Evolutionary conservation across 495 filamentous ascomycete species (phyloP), one percentile per base, ranked within the genome.

Genomic region (Talaromyces nanjingensis): DNA sequence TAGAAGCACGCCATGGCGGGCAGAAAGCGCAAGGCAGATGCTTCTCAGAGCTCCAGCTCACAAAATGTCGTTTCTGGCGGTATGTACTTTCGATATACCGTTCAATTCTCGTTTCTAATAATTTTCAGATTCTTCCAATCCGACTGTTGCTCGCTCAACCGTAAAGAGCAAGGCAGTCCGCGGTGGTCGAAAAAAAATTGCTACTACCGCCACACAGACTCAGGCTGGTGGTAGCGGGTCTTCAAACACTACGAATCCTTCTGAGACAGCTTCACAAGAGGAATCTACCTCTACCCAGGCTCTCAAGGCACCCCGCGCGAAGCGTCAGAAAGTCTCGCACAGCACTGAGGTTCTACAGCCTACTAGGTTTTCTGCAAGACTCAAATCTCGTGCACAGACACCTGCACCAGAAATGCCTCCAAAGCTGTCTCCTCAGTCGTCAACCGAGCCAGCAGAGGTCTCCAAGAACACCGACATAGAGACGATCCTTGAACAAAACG

Each of bases 341-440:
- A 53, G 3, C n/a, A 25, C 25, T 20, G 71, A 73, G 58, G 68
- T 66, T 0, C 71, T 67, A 7, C 63, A 68, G 63, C 73, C 72
- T 24, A 77, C 75, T 8, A 72, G 77, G 25, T 72, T 74, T 59
- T 78, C 77, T 2, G 69, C 74, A 20, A 69, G 76, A 60, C 65
- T 76, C 20, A 76, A 68, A 63, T 63, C 70, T 2, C 65, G 70
- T 45, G 67, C 33, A 22, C 63, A 70, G 24, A 45, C 63, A 22
- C 34, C 31, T 45, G 20, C 47, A 20, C 39, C 24, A 8, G 60
- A 62, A 22, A 16, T 49, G n/a, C 59, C 33, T 27, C 60, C 60
- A 29, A 45, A 53, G 22, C 9, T 54, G 14, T 62, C 60, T 12
- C 39, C 39, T 31, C 12, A 20, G 20, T 42, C 22, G 20, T 53